phyloP scores from a whole-genome alignment of 2,329 filamentous ascomycete species.

The Aspergillus texensis region DNA sequence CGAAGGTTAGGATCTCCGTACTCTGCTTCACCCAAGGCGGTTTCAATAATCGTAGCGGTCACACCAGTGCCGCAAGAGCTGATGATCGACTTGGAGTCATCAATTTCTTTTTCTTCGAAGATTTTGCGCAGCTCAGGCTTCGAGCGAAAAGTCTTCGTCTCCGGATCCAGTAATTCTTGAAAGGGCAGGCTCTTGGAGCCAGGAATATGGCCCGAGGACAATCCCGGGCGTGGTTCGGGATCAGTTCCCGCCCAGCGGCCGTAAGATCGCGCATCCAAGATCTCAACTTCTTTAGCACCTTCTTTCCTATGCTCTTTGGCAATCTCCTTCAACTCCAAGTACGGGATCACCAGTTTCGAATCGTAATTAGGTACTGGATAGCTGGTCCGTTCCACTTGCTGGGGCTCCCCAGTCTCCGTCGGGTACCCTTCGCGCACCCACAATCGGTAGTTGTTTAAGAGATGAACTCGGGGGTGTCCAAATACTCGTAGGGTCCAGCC shows the following conservation, averaged over 20 bases:
- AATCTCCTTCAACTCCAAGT: constrained; percentile 79
- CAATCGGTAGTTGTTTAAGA: constrained; percentile 94
- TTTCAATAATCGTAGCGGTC: constrained; percentile 87
- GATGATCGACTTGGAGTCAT: constrained; percentile 79
- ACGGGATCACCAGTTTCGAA: constrained; percentile 70
- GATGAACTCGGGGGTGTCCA: constrained; percentile 83
- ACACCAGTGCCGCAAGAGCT: constrained; percentile 92
- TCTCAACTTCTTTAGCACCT: constrained; percentile 79
- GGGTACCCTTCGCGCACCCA: constrained; percentile 86
- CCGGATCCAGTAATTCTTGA: constrained; percentile 74
- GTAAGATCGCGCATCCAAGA: constrained; percentile 80
- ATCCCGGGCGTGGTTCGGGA: constrained; percentile 81
- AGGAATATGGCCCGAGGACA: constrained; percentile 90
- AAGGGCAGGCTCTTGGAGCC: constrained; percentile 83
- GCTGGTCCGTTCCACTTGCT: constrained; percentile 43
- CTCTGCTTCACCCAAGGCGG: constrained; percentile 77
- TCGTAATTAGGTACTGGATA: constrained; percentile 61
- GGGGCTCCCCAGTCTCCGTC: constrained; percentile 69
- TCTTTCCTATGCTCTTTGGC: constrained; percentile 78
- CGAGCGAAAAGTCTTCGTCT: constrained; percentile 78
- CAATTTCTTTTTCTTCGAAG: constrained; percentile 78
- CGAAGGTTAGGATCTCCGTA: constrained; percentile 69
- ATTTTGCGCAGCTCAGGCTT: constrained; percentile 71
- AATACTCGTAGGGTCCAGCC: constrained; percentile 92
- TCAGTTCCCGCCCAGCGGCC: constrained; percentile 82